A percentile compares a stretch with the other conserved stretches of the same genome.
Evolutionary conservation across 805 yeast genomes (phyloP).

Genomic region (Hanseniaspora clermontiae): DNA sequence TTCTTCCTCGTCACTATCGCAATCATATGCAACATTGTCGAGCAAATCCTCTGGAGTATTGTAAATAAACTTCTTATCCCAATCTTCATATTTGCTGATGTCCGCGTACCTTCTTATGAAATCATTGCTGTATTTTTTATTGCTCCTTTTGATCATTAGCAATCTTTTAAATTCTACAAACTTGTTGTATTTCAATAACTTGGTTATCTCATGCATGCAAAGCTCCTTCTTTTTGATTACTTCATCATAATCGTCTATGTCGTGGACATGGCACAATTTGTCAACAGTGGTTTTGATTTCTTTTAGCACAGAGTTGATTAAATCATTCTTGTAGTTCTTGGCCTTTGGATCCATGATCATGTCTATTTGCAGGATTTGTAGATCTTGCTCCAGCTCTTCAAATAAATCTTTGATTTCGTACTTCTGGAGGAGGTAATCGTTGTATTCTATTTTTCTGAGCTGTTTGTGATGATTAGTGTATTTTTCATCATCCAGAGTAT

Average conservation of each 20-base stretch:
- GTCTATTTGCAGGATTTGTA: neutral
- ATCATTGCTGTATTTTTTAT: neutral
- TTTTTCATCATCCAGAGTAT: neutral
- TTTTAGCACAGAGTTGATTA: neutral
- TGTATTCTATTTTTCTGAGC: neutral
- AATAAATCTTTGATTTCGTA: neutral
- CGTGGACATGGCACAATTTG: neutral
- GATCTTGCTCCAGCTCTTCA: constrained; percentile 1
- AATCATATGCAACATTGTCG: neutral
- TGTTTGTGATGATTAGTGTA: constrained; percentile 3
- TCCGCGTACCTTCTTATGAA: neutral
- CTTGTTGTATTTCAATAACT: neutral
- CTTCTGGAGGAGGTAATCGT: neutral
- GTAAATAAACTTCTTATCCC: neutral
- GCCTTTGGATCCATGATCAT: neutral
- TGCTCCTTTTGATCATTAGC: neutral
- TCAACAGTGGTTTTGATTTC: neutral
- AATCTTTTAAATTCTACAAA: constrained; percentile 1
- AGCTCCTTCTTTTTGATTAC: neutral
- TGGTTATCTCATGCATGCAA: neutral
- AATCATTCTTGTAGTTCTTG: neutral
- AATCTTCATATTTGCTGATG: neutral
- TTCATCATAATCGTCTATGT: neutral
- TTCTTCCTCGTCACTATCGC: constrained; percentile 4
- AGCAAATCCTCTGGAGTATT: neutral